phyloP scores from a whole-genome alignment of 441 rosid species.

The Arabidopsis hybrid region DNA sequence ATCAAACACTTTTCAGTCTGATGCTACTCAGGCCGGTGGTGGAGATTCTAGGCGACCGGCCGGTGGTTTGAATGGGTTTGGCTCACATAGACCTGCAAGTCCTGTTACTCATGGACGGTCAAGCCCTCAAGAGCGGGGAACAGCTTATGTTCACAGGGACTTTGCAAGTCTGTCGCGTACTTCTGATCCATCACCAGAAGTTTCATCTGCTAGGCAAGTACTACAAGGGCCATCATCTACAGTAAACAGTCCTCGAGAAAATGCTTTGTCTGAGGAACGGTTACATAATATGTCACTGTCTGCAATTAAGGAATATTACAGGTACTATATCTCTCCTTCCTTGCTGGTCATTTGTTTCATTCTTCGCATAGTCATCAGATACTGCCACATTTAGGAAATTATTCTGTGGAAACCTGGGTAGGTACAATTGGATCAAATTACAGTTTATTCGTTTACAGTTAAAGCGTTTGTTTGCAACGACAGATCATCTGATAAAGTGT shows the following conservation, averaged over 20 bases:
- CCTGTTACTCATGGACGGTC: slow-evolving; percentile 57
- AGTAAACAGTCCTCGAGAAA: slow-evolving; percentile 60
- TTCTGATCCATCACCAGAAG: slow-evolving; percentile 65
- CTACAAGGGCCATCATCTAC: slow-evolving; percentile 51
- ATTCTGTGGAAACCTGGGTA: neutral
- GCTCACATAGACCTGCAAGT: slow-evolving; percentile 59
- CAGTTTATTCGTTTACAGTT: neutral
- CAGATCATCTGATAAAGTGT: slow-evolving; percentile 12
- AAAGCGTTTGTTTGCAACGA: neutral
- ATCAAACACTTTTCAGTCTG: slow-evolving; percentile 51
- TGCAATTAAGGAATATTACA: slow-evolving; percentile 91
- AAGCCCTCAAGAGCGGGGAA: slow-evolving; percentile 60
- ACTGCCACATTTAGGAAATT: slow-evolving; percentile 12
- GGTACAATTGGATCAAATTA: slow-evolving; percentile 17
- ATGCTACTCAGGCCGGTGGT: slow-evolving; percentile 51
- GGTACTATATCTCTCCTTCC: slow-evolving; percentile 57
- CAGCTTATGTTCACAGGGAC: slow-evolving; percentile 64
- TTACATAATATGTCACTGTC: slow-evolving; percentile 68
- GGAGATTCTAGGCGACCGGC: slow-evolving; percentile 69
- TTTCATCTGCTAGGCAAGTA: slow-evolving; percentile 55
- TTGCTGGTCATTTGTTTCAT: slow-evolving; percentile 17
- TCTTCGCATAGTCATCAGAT: slow-evolving; percentile 12
- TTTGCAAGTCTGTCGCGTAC: slow-evolving; percentile 51
- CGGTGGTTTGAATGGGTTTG: slow-evolving; percentile 67
- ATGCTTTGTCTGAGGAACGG: slow-evolving; percentile 63